These are phyloP conservation scores for Lecanosticta acicola DNA, from an alignment of 2,329 filamentous ascomycete genomes.

Conservation along the genomic window DNA sequence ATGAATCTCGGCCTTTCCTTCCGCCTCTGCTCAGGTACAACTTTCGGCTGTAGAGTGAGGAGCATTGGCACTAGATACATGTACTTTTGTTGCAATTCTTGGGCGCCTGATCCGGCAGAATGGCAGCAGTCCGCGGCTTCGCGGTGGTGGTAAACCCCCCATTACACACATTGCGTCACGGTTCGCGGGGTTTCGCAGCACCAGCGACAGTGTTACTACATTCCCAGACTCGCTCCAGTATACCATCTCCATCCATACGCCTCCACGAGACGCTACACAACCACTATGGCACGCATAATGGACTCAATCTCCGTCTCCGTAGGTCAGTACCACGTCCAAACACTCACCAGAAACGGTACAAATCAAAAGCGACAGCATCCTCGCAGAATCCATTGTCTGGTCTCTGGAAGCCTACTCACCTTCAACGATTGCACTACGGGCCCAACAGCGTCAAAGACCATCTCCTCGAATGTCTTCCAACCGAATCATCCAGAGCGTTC, in stretches of 20 bases:
- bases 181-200: constrained; percentile 1
- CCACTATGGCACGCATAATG: background rate
- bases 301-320: constrained; percentile 7
- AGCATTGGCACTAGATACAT: too few relatives aligned
- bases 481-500: constrained; percentile 48
- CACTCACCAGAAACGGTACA: constrained; percentile 24
- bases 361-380: constrained; percentile 38
- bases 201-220: too few relatives aligned
- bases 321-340: constrained; percentile 15
- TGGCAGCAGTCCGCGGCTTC: too few relatives aligned
- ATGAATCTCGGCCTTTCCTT: too few relatives aligned
- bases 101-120: too few relatives aligned
- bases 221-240: too few relatives aligned
- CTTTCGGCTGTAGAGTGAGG: too few relatives aligned
- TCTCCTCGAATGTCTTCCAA: constrained; percentile 42
- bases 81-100: too few relatives aligned
- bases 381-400: constrained; percentile 43
- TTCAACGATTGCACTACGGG: constrained; percentile 49
- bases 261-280: too few relatives aligned
- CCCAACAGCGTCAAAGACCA: constrained; percentile 43
- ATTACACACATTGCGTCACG: constrained; percentile 7
- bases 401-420: constrained; percentile 47
- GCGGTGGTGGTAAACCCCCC: too few relatives aligned
- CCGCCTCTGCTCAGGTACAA: too few relatives aligned
- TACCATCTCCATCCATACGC: too few relatives aligned